Evolutionary conservation across 2,329 filamentous ascomycete species (phyloP).

Genomic region (Sporothrix mexicana): DNA sequence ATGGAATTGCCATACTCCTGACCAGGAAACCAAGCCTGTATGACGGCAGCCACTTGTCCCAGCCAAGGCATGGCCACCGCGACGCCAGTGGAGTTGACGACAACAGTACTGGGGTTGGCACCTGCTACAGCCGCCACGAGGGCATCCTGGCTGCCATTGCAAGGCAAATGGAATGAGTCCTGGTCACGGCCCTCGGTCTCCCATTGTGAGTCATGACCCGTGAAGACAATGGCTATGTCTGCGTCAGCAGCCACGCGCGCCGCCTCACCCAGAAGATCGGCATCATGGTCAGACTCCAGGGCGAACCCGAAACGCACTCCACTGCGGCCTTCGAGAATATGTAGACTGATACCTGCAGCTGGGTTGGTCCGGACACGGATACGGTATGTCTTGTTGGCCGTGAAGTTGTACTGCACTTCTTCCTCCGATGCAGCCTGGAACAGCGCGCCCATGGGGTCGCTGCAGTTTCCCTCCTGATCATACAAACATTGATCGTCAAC

Average conservation of each 20-base stretch:
- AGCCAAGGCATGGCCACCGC: constrained; percentile 68
- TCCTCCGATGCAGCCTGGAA: constrained; percentile 46
- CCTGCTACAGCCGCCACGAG: constrained; percentile 66
- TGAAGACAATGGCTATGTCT: constrained; percentile 69
- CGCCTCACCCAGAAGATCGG: constrained; percentile 51
- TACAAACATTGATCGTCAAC: constrained; percentile 64
- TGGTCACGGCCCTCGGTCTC: constrained; percentile 71
- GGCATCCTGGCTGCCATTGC: constrained; percentile 59
- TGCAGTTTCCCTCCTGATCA: constrained; percentile 62
- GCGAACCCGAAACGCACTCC: constrained; percentile 68
- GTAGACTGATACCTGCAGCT: constrained; percentile 55
- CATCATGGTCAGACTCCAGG: constrained; percentile 63
- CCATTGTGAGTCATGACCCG: constrained; percentile 76
- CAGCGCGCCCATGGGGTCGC: constrained; percentile 71
- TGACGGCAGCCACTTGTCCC: constrained; percentile 65
- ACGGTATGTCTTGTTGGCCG: background rate
- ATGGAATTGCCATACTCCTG: constrained; percentile 72
- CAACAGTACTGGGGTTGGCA: constrained; percentile 68
- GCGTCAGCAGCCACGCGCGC: constrained; percentile 45
- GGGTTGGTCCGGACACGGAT: background rate
- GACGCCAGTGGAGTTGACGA: constrained; percentile 61
- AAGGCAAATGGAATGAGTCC: constrained; percentile 63
- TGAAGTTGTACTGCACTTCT: background rate
- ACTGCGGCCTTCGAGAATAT: constrained; percentile 70
- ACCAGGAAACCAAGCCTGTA: constrained; percentile 74